Evolutionary conservation across 2,329 filamentous ascomycete species (phyloP).

Genomic region (Penicillium sp.): DNA sequence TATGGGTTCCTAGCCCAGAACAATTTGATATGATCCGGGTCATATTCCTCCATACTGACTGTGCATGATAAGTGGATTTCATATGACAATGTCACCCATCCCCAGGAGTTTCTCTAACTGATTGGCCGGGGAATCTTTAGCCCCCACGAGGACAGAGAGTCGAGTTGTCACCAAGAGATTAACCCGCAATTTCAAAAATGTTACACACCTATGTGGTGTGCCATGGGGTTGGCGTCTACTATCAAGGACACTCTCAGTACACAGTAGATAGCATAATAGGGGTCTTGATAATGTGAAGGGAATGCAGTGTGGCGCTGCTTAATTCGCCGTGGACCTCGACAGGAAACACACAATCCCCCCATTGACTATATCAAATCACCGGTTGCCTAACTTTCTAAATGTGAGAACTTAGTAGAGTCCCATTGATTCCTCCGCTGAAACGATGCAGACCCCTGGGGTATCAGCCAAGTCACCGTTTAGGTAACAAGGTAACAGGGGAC

Average conservation of each 20-base stretch:
- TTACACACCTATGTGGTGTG: not conserved
- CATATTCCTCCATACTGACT: not conserved
- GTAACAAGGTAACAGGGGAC: not conserved
- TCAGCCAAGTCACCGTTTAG: not conserved
- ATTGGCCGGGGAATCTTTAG: conserved; percentile 2
- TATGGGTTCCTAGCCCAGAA: not conserved
- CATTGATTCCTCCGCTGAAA: not conserved
- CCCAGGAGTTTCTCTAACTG: not conserved
- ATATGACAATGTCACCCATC: conserved; percentile 17
- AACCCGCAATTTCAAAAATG: not conserved
- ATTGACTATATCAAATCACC: not conserved
- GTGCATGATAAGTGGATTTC: not conserved
- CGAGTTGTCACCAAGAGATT: not conserved
- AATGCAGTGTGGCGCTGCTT: not conserved
- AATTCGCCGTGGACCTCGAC: not conserved
- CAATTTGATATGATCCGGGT: conserved; percentile 10
- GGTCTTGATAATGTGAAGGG: not conserved
- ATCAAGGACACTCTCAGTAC: not conserved
- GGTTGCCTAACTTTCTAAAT: not conserved
- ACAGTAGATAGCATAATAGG: no score
- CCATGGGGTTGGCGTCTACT: not conserved
- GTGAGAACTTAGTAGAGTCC: not conserved
- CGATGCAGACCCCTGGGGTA: not conserved
- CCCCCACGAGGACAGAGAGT: not conserved
- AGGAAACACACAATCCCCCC: not conserved